These are phyloP conservation scores for Noccaea bulbosa DNA, from an alignment of 345 rosid species.

Conservation along the genomic window DNA sequence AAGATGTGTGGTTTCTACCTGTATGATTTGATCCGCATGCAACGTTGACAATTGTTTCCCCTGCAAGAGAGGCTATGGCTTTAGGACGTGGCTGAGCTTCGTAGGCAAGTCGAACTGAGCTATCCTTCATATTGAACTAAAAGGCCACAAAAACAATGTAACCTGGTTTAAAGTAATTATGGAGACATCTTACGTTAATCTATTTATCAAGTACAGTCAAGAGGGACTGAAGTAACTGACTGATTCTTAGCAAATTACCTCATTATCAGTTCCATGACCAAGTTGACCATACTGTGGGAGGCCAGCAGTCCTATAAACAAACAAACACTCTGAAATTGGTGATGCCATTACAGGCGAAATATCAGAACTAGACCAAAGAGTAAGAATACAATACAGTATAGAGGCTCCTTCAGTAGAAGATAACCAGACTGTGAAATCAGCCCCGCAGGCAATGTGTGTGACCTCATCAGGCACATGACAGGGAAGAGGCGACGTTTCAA, in stretches of 20 bases:
- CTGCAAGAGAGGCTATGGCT: conserved; percentile 73
- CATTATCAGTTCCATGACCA: conserved; percentile 99
- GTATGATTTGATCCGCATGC: conserved; percentile 97
- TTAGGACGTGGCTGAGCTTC: conserved; percentile 97
- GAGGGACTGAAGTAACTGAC: background rate
- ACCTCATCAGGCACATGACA: conserved; percentile 82
- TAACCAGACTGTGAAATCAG: conserved; percentile 92
- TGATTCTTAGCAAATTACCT: conserved; percentile 51
- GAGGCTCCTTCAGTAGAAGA: conserved; percentile 89
- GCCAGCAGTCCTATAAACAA: conserved; percentile 81
- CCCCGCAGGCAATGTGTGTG: conserved; percentile 83
- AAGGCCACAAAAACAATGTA: conserved; percentile 4
- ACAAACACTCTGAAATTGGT: conserved; percentile 38
- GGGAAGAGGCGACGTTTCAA: conserved; percentile 77
- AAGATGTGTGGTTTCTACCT: conserved; percentile 51
- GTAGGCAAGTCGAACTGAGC: conserved; percentile 85
- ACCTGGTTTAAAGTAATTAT: background rate
- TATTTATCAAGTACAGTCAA: conserved; percentile 15
- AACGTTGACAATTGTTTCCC: conserved; percentile 88
- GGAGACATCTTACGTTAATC: background rate
- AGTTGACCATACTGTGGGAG: conserved; percentile 99
- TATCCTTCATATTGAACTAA: conserved; percentile 93
- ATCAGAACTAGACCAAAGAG: conserved; percentile 38
- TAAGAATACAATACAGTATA: conserved; percentile 79
- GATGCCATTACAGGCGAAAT: background rate